A percentile compares a stretch with the other conserved stretches of the same genome.
Evolutionary conservation across 805 yeast species (phyloP).

Genomic region (Candida verbasci): DNA sequence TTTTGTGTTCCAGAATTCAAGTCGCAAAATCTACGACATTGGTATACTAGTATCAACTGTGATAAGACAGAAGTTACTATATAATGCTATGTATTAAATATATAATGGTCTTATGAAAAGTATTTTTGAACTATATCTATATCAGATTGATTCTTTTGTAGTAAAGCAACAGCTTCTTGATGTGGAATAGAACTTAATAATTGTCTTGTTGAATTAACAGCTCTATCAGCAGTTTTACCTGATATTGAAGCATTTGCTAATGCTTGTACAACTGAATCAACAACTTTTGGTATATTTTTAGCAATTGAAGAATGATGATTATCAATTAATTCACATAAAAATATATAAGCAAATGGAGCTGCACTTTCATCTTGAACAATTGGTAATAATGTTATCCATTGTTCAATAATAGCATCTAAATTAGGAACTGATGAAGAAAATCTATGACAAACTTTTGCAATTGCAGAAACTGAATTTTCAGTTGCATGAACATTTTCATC

Average conservation of each 20-base stretch:
- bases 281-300: conserved; percentile 53
- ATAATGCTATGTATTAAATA: background rate
- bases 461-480: conserved; percentile 76
- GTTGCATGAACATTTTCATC: conserved; percentile 85
- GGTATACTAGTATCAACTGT: too few relatives aligned
- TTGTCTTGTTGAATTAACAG: conserved; percentile 58
- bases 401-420: conserved; percentile 56
- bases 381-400: conserved; percentile 83
- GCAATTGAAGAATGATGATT: conserved; percentile 53
- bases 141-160: conserved; percentile 60
- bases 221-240: conserved; percentile 68
- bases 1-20: too few relatives aligned
- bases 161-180: conserved; percentile 58
- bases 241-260: conserved; percentile 59
- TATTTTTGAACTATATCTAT: conserved; percentile 51
- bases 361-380: conserved; percentile 81
- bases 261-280: conserved; percentile 72
- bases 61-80: too few relatives aligned
- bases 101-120: conserved; percentile 35
- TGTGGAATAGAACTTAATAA: conserved; percentile 65
- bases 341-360: conserved; percentile 78
- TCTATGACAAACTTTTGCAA: conserved; percentile 75
- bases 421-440: conserved; percentile 59
- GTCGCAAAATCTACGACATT: too few relatives aligned
- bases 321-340: conserved; percentile 67